Evolutionary conservation across 2,329 filamentous ascomycete species (phyloP), one percentile per base, ranked within the genome.

Genomic region (Tolypocladium cylindrosporum): DNA sequence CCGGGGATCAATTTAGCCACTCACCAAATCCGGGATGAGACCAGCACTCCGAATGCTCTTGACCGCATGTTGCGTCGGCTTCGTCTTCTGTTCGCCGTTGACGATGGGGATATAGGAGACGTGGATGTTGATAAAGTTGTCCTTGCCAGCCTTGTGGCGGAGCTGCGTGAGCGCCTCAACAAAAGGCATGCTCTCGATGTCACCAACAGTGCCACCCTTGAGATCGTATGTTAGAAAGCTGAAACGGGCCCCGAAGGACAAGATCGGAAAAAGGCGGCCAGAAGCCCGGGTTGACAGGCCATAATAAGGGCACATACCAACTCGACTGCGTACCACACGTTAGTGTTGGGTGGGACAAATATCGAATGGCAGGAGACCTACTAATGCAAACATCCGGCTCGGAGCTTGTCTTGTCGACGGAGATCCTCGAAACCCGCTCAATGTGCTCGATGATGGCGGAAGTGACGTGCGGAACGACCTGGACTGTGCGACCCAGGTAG

Each of bases 361-460:
- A 10, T 36, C 19, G 10, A 51, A n/a, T 8, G 31, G 36, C 16
- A 13, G 3, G 48, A 21, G 48, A 68, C 79, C 85, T 86, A 71
- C 90, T 89, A 61, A 97, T 94, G 73, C 93, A 97, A 60, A 97
- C 89, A 75, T 97, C 93, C 0, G 94, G 93, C 73, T 87, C 83
- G 68, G 88, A 84, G 24, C 84, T 83, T 2, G 90, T 90, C 64
- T 93, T 89, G 68, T 97, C 93, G 3, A 96, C 91, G 0, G 92
- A 89, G 48, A 94, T 86, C 68, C 81, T 85, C 39, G 93, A 87
- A 14, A 97, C 93, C 34, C 89, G 82, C 74, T 91, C 85, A 62
- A 97, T 91, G 89, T 91, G 96, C 60, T 95, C 89, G 73, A 96
- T 89, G 67, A 97, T 96, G 21, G 87, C 90, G 68, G 95, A 86